Conservation (phyloP, 2,329 filamentous ascomycete species). For the Verticillium alfalfae region DNA sequence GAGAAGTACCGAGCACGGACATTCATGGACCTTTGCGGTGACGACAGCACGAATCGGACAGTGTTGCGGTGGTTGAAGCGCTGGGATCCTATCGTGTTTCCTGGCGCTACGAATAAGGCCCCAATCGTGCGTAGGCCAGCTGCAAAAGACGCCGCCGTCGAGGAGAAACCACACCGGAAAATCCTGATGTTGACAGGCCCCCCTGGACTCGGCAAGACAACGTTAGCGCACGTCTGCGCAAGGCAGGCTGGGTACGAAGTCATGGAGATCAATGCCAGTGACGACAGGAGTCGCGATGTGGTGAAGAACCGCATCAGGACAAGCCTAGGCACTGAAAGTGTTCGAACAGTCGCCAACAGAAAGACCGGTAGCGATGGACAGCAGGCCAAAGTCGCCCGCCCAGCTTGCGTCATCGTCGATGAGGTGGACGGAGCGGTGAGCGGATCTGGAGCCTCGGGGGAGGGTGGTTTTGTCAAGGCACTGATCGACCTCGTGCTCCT, state of each 20-base stretch:
- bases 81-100: conserved; percentile 93
- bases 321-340: conserved; percentile 88
- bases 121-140: conserved; percentile 35
- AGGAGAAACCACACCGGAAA: conserved; percentile 77
- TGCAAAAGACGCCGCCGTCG: conserved; percentile 41
- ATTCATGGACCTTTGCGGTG: conserved; percentile 90
- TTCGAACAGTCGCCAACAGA: conserved; percentile 67
- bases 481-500: conserved; percentile 82
- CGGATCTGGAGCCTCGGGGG: conserved; percentile 69
- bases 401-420: conserved; percentile 90
- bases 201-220: conserved; percentile 92
- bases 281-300: conserved; percentile 84
- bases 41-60: conserved; percentile 85
- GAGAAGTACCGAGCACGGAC: conserved; percentile 93
- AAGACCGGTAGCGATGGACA: conserved; percentile 42
- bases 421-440: conserved; percentile 93
- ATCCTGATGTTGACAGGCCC: conserved; percentile 87
- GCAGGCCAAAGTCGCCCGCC: conserved; percentile 68
- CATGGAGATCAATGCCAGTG: conserved; percentile 95
- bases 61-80: conserved; percentile 90
- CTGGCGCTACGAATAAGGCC: conserved; percentile 60
- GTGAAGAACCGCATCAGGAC: conserved; percentile 89
- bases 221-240: conserved; percentile 91
- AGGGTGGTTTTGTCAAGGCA: conserved; percentile 93
- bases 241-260: conserved; percentile 94